Conservation (phyloP, 1,139 yeast species). For the Yamadazyma mexicana region DNA sequence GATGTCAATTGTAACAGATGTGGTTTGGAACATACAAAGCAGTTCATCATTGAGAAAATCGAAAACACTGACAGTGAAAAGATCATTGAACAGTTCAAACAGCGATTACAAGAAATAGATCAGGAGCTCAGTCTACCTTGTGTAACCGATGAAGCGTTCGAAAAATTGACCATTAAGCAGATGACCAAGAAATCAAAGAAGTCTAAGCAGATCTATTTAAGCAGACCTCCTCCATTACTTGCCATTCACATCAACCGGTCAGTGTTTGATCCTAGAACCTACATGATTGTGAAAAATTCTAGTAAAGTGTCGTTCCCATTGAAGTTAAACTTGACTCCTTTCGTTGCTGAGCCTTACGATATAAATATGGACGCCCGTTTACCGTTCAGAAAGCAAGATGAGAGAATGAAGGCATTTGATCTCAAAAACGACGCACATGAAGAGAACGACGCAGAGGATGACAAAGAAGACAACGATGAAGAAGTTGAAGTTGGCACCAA, state of each 20-base stretch:
- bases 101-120: constrained; percentile 57
- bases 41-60: constrained; percentile 48
- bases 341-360: constrained; percentile 67
- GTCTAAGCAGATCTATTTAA: constrained; percentile 76
- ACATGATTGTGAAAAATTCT: constrained; percentile 78
- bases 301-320: constrained; percentile 79
- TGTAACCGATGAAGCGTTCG: constrained; percentile 78
- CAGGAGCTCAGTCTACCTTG: constrained; percentile 60
- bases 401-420: constrained; percentile 9
- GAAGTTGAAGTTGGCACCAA: not conserved
- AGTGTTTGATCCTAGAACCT: constrained; percentile 86
- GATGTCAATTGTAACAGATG: constrained; percentile 94
- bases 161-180: constrained; percentile 69
- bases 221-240: constrained; percentile 82
- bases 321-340: constrained; percentile 63
- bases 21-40: constrained; percentile 64
- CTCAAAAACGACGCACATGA: too few relatives aligned
- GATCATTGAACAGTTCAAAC: constrained; percentile 44
- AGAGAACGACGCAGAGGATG: not conserved
- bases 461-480: not conserved
- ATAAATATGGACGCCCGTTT: constrained; percentile 78
- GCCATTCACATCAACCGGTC: constrained; percentile 88
- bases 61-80: constrained; percentile 34
- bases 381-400: constrained; percentile 66
- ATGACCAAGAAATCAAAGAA: constrained; percentile 76